Percentiles rank a stretch among this genome's conserved stretches.
phyloP scores from a whole-genome alignment of 2,329 filamentous ascomycete genomes.

The Pseudocercospora fijiensis region DNA sequence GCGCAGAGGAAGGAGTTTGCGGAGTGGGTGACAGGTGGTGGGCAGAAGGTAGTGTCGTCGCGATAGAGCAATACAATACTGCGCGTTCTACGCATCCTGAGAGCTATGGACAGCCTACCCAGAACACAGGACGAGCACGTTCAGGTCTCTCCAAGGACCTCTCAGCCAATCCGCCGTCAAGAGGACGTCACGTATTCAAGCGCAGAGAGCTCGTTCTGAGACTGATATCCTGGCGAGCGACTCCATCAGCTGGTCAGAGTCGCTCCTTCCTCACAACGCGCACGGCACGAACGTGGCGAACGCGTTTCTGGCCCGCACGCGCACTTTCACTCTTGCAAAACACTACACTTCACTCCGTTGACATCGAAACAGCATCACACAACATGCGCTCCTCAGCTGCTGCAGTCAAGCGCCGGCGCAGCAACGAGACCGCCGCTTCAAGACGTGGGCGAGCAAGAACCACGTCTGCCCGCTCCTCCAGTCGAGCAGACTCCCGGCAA shows the following conservation, averaged over 20 bases:
- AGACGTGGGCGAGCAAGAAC: slow-evolving; percentile 16
- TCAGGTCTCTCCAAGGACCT: neutral
- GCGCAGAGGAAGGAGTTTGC: slow-evolving; percentile 72
- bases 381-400: slow-evolving; percentile 12
- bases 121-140: neutral
- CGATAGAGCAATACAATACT: neutral
- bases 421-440: slow-evolving; percentile 10
- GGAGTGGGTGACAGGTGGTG: slow-evolving; percentile 61
- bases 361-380: neutral
- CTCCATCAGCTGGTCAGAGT: neutral
- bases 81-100: neutral
- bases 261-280: neutral
- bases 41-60: slow-evolving; percentile 5
- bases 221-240: neutral
- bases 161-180: neutral
- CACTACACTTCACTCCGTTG: neutral
- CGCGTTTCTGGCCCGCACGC: neutral
- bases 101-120: neutral
- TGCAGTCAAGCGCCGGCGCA: slow-evolving; percentile 13
- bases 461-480: slow-evolving; percentile 8
- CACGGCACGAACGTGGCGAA: neutral
- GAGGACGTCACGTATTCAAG: neutral
- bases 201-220: neutral
- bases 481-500: slow-evolving; percentile 22
- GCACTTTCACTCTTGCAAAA: neutral